Evolutionary conservation across 768 basidiomycete genomes (phyloP).

Genomic region (Lentinus brumalis): DNA sequence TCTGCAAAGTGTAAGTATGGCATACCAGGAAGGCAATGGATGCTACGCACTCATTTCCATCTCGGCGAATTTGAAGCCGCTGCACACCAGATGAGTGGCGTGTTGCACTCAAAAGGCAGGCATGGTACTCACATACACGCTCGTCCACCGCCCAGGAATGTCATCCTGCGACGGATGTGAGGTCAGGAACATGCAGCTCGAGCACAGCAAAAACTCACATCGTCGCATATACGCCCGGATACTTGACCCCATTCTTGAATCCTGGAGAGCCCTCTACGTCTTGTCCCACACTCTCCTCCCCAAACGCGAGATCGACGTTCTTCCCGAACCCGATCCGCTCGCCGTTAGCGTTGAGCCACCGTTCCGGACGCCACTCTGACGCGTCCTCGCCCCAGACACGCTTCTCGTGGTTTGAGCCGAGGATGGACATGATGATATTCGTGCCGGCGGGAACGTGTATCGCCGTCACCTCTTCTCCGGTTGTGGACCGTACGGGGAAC

Average conservation of each 20-base stretch:
- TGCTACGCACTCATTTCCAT: conserved; percentile 24
- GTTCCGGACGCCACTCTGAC: conserved; percentile 56
- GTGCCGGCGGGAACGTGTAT: conserved; percentile 51
- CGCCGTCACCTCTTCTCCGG: conserved; percentile 38
- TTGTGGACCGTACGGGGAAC: conserved; percentile 42
- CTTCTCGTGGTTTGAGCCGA: conserved; percentile 49
- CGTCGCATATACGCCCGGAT: conserved; percentile 24
- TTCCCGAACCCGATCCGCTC: neutral
- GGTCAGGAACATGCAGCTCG: neutral
- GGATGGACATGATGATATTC: conserved; percentile 42
- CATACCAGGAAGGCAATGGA: neutral
- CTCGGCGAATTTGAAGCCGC: conserved; percentile 27
- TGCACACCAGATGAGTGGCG: neutral
- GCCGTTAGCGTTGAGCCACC: conserved; percentile 48
- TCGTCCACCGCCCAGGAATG: conserved; percentile 25
- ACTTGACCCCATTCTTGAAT: conserved; percentile 11
- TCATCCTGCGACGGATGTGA: conserved; percentile 18
- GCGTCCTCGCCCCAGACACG: conserved; percentile 64
- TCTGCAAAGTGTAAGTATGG: conserved; percentile 22
- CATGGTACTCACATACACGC: conserved; percentile 23
- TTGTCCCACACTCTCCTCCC: neutral
- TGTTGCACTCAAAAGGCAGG: neutral
- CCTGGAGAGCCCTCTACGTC: neutral
- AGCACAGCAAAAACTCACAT: conserved; percentile 15
- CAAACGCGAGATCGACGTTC: conserved; percentile 6